These are phyloP conservation scores for Sistotremastrum niveocremeum DNA, from an alignment of 768 basidiomycete genomes.

Conservation along the genomic window DNA sequence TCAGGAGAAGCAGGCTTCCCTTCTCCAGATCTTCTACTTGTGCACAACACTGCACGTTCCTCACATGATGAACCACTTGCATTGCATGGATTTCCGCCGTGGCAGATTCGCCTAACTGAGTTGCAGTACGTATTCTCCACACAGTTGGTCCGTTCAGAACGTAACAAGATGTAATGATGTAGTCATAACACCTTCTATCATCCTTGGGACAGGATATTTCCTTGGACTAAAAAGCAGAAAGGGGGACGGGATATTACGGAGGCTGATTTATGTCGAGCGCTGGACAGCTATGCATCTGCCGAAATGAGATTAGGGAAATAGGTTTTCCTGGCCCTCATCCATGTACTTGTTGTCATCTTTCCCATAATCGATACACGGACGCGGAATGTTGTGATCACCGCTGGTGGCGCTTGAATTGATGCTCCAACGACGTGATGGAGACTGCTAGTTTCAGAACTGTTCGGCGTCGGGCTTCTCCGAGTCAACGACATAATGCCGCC, in stretches of 20 bases:
- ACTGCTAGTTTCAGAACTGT: no score
- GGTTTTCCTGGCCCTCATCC: background rate
- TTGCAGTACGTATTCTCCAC: constrained; percentile 42
- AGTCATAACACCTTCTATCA: constrained; percentile 18
- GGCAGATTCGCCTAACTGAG: constrained; percentile 75
- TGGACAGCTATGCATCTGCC: constrained; percentile 60
- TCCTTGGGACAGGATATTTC: constrained; percentile 3
- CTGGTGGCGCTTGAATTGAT: no score
- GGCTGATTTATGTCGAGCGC: constrained; percentile 46
- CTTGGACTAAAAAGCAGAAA: constrained; percentile 13
- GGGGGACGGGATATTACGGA: constrained; percentile 30
- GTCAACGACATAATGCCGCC: no score
- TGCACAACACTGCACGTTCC: constrained; percentile 40
- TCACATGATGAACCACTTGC: constrained; percentile 35
- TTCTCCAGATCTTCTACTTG: constrained; percentile 65
- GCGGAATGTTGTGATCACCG: no score
- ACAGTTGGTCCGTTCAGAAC: constrained; percentile 3
- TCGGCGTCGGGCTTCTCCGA: no score
- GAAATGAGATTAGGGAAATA: constrained; percentile 74
- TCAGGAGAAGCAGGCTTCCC: constrained; percentile 41
- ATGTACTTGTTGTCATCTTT: no score
- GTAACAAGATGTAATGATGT: constrained; percentile 5
- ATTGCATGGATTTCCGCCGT: constrained; percentile 68
- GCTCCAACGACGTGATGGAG: no score
- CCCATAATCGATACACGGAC: no score